Conservation (phyloP, 1,139 yeast species). For the Debaryomyces fabryi region DNA sequence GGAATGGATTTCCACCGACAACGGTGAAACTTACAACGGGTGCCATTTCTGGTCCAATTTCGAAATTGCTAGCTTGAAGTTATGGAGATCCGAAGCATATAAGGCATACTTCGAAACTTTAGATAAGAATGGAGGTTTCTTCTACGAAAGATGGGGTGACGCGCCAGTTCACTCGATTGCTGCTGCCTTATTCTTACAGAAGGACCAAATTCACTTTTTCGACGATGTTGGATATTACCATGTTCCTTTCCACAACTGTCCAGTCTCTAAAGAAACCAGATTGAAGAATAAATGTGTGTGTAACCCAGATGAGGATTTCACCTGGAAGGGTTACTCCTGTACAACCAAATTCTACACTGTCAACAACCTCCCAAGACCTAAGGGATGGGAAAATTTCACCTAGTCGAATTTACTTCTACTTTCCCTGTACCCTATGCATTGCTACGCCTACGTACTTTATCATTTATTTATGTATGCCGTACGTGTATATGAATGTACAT, state of each 20-base stretch:
- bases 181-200: constrained; percentile 72
- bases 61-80: constrained; percentile 72
- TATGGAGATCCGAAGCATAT: constrained; percentile 77
- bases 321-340: constrained; percentile 88
- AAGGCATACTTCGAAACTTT: constrained; percentile 66
- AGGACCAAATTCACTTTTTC: constrained; percentile 71
- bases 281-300: constrained; percentile 66
- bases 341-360: constrained; percentile 70
- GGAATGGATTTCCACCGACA: constrained; percentile 72
- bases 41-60: constrained; percentile 92
- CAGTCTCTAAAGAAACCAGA: constrained; percentile 60
- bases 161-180: constrained; percentile 91
- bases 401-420: background rate
- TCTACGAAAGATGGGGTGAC: constrained; percentile 93
- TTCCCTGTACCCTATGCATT: background rate
- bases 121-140: constrained; percentile 83
- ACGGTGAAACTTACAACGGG: constrained; percentile 67
- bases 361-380: constrained; percentile 65
- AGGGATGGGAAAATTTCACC: constrained; percentile 71
- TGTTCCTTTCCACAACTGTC: constrained; percentile 78
- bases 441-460: background rate
- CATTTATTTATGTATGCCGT: background rate
- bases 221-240: constrained; percentile 85
- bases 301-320: constrained; percentile 73
- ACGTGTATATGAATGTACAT: background rate